phyloP scores from a whole-genome alignment of 164 flowering plant genomes.

The Protea cynaroides region DNA sequence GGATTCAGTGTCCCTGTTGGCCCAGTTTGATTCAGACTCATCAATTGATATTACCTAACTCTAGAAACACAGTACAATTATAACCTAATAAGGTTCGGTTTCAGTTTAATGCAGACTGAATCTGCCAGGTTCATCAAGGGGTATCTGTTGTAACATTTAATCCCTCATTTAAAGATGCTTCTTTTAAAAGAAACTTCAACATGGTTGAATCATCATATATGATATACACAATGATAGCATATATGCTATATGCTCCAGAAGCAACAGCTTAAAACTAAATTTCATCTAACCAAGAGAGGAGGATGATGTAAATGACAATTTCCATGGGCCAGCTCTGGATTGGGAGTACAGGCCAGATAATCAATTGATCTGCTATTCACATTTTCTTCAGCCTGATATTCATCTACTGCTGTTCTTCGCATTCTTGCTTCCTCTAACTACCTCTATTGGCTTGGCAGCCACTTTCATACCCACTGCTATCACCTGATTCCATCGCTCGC shows the following conservation, averaged over 20 bases:
- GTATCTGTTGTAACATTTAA: too few relatives aligned
- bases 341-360: not conserved
- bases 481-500: constrained; percentile 53
- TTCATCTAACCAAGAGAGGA: not conserved
- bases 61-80: too few relatives aligned
- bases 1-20: too few relatives aligned
- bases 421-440: constrained; percentile 39
- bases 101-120: too few relatives aligned
- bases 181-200: not conserved
- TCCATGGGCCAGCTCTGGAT: constrained; percentile 1
- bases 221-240: not conserved
- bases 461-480: constrained; percentile 79
- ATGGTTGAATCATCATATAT: not conserved
- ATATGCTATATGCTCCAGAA: constrained; percentile 4
- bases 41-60: too few relatives aligned
- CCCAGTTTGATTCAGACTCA: too few relatives aligned
- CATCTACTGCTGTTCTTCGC: constrained; percentile 18
- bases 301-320: not conserved
- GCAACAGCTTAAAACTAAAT: not conserved
- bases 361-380: not conserved
- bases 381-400: constrained; percentile 3
- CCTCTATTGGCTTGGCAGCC: constrained; percentile 32
- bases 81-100: too few relatives aligned
- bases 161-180: too few relatives aligned
- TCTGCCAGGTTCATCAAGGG: too few relatives aligned